Percentiles rank a stretch among this genome's conserved stretches.
Conservation (phyloP, 2,329 filamentous ascomycete species). For the Ophiognomonia clavigignenti-juglandacearum region DNA sequence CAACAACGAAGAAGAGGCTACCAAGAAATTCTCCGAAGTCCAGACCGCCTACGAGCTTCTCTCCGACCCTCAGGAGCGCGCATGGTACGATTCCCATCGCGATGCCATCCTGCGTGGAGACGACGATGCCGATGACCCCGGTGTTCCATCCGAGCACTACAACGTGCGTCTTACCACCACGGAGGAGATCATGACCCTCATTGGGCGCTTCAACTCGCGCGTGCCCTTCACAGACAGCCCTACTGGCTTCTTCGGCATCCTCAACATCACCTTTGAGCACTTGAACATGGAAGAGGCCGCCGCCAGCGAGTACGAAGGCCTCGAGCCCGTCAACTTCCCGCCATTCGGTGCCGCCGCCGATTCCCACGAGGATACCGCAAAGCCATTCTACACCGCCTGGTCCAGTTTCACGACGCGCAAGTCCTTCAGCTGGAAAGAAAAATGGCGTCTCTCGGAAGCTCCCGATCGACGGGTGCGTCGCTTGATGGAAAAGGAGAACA, state of each 20-base stretch:
- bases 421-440: constrained; percentile 84
- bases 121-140: constrained; percentile 35
- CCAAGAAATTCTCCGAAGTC: constrained; percentile 81
- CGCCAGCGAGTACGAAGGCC: constrained; percentile 64
- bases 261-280: constrained; percentile 72
- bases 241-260: constrained; percentile 77
- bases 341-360: constrained; percentile 77
- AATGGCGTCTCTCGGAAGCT: constrained; percentile 76
- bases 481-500: constrained; percentile 94
- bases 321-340: constrained; percentile 64
- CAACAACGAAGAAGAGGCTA: constrained; percentile 78
- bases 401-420: constrained; percentile 77
- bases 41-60: constrained; percentile 95
- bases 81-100: constrained; percentile 96
- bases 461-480: constrained; percentile 79
- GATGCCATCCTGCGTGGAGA: constrained; percentile 73
- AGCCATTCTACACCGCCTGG: constrained; percentile 79
- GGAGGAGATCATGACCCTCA: constrained; percentile 71
- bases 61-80: constrained; percentile 88
- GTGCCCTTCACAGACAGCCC: constrained; percentile 77
- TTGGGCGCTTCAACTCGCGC: constrained; percentile 73
- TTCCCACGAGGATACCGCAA: constrained; percentile 69
- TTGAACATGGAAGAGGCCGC: constrained; percentile 75
- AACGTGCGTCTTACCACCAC: constrained; percentile 72
- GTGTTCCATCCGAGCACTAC: constrained; percentile 33